phyloP scores from a whole-genome alignment of 768 basidiomycete genomes.

The Exidia glandulosa region DNA sequence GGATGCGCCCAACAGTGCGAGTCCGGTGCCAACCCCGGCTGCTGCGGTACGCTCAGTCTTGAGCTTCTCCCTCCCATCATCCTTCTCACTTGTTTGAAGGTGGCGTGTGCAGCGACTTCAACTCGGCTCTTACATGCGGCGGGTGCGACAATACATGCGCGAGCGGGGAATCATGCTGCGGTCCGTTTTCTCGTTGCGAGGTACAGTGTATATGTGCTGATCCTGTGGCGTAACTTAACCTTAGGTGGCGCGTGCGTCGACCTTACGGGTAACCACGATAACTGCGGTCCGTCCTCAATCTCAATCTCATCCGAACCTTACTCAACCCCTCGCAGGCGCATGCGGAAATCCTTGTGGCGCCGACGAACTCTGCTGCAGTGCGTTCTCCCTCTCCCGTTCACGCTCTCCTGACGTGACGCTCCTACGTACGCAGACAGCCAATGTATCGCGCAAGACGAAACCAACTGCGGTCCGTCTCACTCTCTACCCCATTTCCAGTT shows the following conservation, averaged over 20 bases:
- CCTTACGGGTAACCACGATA: not conserved
- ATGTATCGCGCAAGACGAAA: no score
- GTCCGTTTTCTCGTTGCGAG: not conserved
- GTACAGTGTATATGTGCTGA: not conserved
- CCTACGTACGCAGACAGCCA: no score
- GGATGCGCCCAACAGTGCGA: not conserved
- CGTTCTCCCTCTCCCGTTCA: no score
- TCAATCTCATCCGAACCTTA: no score
- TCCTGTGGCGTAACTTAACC: not conserved
- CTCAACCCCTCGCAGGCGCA: not conserved
- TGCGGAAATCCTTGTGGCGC: not conserved
- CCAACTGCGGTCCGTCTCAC: no score
- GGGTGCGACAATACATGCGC: not conserved
- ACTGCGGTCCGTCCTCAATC: not conserved
- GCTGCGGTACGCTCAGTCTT: not conserved
- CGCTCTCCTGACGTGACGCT: no score
- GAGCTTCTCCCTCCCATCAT: not conserved
- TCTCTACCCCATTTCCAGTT: no score
- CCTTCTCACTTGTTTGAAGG: not conserved
- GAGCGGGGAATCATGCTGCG: not conserved
- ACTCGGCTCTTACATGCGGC: not conserved
- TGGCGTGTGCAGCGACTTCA: not conserved
- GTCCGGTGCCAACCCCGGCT: not conserved
- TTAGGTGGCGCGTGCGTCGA: not conserved
- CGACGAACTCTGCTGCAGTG: not conserved